Evolutionary conservation across 1,284 basidiomycete genomes (phyloP), one percentile per base, ranked within the genome.

Genomic region (Cutaneotrichosporon sp.): DNA sequence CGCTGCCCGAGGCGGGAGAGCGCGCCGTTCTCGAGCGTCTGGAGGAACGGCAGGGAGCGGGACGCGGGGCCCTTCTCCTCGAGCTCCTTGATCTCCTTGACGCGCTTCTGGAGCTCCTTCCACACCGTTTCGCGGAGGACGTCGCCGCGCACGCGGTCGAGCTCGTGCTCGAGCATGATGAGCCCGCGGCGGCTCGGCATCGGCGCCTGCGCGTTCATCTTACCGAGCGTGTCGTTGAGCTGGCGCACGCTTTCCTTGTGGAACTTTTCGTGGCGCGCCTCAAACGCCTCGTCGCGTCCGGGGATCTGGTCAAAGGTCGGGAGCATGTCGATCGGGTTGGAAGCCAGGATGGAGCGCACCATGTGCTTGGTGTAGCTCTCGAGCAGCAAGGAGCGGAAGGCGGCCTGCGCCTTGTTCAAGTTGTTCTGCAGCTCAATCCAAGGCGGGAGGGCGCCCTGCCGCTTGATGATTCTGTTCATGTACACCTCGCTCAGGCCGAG

Each of bases 381-480:
- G 4, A 77, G 65, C 2, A 94, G 79, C 4, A 87, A 81, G 24
- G 83, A 79, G 2, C 91, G 85, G 77, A 93, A 93, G 0, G 84
- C 79, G 3, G 68, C 70, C 5, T 89, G 74, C 0, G 88, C 84
- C 1, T 76, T 74, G 58, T 89, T 86, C 34, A 89, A 77, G 61
- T 86, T 84, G 62, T 83, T 81, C 77, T 94, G 92, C 34, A 93
- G 72, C 76, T 95, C 92, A 4, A 95, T 88, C 91, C 91, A 95
- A 3, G 91, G 89, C n/a, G 92, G 93, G 0, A 87, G 85, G 2
- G 89, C 90, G 16, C 90, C 91, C 70, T 93, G 90, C 42, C 87
- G 82, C 70, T 92, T 89, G 20, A 95, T 85, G 61, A 95, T 92
- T 14, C 92, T 85, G 72, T 95, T 95, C 70, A 95, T 89, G 55